Percentiles rank a stretch among this genome's conserved stretches.
Evolutionary conservation across 169 alveolate species (phyloP).

Genomic region (Plasmodium chabaudi): DNA sequence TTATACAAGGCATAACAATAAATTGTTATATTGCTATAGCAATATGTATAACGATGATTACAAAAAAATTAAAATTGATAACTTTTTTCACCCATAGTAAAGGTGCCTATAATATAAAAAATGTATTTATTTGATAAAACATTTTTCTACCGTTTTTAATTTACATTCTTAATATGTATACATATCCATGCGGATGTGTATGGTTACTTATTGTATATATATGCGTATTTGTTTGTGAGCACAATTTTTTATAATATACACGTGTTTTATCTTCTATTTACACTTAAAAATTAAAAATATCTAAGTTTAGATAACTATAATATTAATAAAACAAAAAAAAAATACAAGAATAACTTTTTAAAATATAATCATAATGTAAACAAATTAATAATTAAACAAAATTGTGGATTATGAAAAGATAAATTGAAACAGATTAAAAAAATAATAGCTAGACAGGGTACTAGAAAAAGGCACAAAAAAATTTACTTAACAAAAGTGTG

Average conservation of each 20-base stretch:
- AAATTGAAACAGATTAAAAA: too few relatives aligned
- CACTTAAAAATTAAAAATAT: too few relatives aligned
- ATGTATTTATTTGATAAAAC: background rate
- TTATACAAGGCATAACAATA: background rate
- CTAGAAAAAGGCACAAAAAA: too few relatives aligned
- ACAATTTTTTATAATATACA: too few relatives aligned
- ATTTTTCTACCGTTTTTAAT: background rate
- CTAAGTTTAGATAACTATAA: too few relatives aligned
- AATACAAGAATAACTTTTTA: background rate
- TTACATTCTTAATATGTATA: background rate
- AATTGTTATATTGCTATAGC: slow-evolving; percentile 30
- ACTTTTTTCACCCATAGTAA: background rate
- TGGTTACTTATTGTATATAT: too few relatives aligned
- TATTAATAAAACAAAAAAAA: background rate
- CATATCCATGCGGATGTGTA: background rate
- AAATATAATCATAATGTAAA: too few relatives aligned
- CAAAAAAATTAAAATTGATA: slow-evolving; percentile 31
- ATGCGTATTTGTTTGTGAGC: too few relatives aligned
- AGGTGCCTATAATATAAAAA: background rate
- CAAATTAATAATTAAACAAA: background rate
- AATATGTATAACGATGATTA: background rate
- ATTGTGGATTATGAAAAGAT: background rate
- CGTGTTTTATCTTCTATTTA: too few relatives aligned
- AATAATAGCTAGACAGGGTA: too few relatives aligned
- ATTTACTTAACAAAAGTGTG: too few relatives aligned